Evolutionary conservation across 179 eudicot genomes (phyloP), one percentile per base, ranked within the genome.

Genomic region (Sideroxylon spinosum): DNA sequence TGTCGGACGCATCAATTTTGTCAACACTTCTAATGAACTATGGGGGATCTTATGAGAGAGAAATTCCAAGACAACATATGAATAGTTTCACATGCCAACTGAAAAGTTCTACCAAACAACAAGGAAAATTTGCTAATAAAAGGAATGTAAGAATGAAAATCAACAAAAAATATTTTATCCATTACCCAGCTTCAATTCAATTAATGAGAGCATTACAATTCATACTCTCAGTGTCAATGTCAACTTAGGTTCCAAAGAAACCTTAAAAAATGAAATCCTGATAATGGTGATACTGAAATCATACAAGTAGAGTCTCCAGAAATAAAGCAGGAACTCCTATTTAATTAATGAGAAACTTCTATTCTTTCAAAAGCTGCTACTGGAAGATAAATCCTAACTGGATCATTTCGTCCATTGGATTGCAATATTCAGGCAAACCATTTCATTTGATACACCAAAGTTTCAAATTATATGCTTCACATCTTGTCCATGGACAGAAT

Each of bases 1-100:
- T 16, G 26, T 63, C n/a, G 8, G n/a, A 56, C 61, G 10, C 57
- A 74, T 49, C 64, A 71, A 62, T 57, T 77, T 66, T 44, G 48
- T 55, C 29, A 52, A 46, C 20, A 75, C n/a, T 2, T 19, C 2
- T 17, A 50, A 50, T 68, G 11, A 53, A 50, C 57, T 9, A 74
- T 44, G 13, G 53, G 22, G n/a, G 26, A 76, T 37, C 14, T 7
- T 16, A 61, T 9, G 23, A 63, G 63, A 75, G n/a, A 46, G 14
- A 75, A 75, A 14, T 56, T 16, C 25, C 56, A 46, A 25, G 14
- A 73, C 29, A 70, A 70, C 20, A 22, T 9, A 70, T 70, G 23
- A 49, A 22, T 19, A 73, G 76, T 2, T 55, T 53, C 48, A 53
- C 17, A 60, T 73, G 64, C 23, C 12, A 72, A 53, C 48, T 28